Base-by-base conservation (phyloP, 164 flowering plant species). In the Stephania japonica region DNA sequence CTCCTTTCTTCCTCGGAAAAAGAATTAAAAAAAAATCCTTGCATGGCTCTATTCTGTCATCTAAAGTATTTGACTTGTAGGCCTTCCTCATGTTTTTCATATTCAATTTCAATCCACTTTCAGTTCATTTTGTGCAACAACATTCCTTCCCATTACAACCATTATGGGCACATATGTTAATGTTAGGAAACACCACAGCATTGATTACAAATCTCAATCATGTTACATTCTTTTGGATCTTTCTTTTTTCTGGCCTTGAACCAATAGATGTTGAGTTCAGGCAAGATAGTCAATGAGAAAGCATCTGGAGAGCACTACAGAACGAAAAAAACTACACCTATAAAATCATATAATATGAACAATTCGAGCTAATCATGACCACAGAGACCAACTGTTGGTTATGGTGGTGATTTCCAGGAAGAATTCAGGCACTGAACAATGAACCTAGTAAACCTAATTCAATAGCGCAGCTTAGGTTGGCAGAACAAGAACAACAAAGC, bases 41-140 rank as follows among this genome's bases (percentile, higher is more conserved):
- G 84, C 87, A 80, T 80, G 84, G 85, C 77, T 78, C 68, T 73
- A 79, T 41, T 68, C 73, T 73, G 42, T 74, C 75, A 68, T 61
- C 81, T 72, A 72, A 68, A 71, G 81, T 61, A 11, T 47, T 78
- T 78, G 73, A 42, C 76, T 75, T 77, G 43, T 76, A 19, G 26
- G 47, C 42, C 23, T 12, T 18, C 4, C 65, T 47, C 56, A 16
- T 61, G 18, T 27, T 32, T 27, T 66, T 73, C 56, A 75, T 70
- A 75, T 21, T 65, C 53, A 50, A 63, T 74, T 72, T 73, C 71
- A 49, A 56, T 75, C 42, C 68, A 43, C 79, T 73, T 62, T 71
- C 63, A 76, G 79, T 77, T 75, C 69, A 50, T 38, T 67, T 73
- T 76, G 69, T 4, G 18, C n/a, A 27, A 27, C 38, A 11, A 32